Evolutionary conservation across 176 grass and related monocot genomes (phyloP), one percentile per base, ranked within the genome.

Genomic region (Tillandsia fasciculata): DNA sequence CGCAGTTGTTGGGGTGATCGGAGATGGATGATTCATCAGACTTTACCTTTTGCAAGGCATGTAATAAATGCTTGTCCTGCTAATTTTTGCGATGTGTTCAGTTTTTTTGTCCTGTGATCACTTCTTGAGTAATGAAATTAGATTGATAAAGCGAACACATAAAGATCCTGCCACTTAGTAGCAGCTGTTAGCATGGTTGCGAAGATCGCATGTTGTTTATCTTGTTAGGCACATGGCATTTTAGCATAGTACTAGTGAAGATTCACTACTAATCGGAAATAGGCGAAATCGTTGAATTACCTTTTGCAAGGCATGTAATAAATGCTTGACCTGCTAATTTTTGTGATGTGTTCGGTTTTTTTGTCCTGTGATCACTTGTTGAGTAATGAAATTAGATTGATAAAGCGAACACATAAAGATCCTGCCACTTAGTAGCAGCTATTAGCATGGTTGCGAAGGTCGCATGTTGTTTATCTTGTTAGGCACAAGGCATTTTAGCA

Each of bases 21-120:
- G 49, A 26, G 69, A 96, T 91, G 87, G 80, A 28, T 13, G 88
- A 77, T 71, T 82, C 85, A 8, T 96, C 85, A 4, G 91, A 91
- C 71, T 96, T 96, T 80, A 96, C 91, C 54, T 96, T 91, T 81
- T 96, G 91, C 71, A 84, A 86, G 88, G 91, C 71, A 72, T 18
- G 51, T 7, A 14, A 63, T 7, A 14, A 63, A 50, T 63, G 2
- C 15, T 8, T 27, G 2, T 9, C 58, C 6, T 10, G 8, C 29
- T 68, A 2, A 14, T 52, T 12, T 27, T 4, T n/a, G 33, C 4
- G 4, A 42, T 53, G 48, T 5, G 12, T 1, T 48, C 9, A 17
- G 1, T 28, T 11, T 13, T 23, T 50, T 9, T 1, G 1, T 56
- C 12, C 10, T 50, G 0, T 26, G 1, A 42, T 80, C 51, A 33